Conservation (phyloP, 495 filamentous ascomycete genomes). For the Aspergillus hancockii region DNA sequence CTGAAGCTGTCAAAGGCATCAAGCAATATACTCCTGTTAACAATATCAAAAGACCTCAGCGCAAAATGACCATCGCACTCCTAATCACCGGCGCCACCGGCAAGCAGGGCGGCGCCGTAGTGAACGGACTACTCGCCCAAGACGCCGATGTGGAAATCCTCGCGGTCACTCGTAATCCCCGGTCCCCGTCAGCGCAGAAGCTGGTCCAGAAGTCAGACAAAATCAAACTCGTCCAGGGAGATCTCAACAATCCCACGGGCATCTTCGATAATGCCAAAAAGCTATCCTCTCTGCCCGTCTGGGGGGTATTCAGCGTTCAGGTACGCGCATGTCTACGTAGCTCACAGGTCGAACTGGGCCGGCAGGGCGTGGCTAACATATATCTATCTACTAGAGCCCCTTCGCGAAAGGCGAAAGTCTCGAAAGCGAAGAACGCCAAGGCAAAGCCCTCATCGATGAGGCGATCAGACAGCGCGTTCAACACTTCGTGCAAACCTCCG, state of each 20-base stretch:
- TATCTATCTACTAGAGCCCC: not conserved
- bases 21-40: not conserved
- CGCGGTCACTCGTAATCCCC: constrained; percentile 66
- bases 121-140: constrained; percentile 56
- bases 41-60: not conserved
- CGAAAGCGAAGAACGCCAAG: constrained; percentile 48
- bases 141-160: constrained; percentile 59
- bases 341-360: no score
- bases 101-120: constrained; percentile 66
- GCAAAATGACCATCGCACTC: constrained; percentile 22
- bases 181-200: constrained; percentile 53
- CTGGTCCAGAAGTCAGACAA: constrained; percentile 46
- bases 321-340: constrained; percentile 15
- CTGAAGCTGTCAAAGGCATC: not conserved
- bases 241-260: constrained; percentile 48
- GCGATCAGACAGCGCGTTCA: constrained; percentile 55
- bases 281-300: constrained; percentile 44
- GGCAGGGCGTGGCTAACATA: no score
- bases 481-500: constrained; percentile 65
- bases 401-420: constrained; percentile 32
- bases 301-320: constrained; percentile 55
- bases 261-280: constrained; percentile 55
- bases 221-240: constrained; percentile 58
- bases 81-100: constrained; percentile 73
- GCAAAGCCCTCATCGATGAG: constrained; percentile 61